Evolutionary conservation across 345 rosid genomes (phyloP), one percentile per base, ranked within the genome.

Genomic region (Fremontodendron californicum): DNA sequence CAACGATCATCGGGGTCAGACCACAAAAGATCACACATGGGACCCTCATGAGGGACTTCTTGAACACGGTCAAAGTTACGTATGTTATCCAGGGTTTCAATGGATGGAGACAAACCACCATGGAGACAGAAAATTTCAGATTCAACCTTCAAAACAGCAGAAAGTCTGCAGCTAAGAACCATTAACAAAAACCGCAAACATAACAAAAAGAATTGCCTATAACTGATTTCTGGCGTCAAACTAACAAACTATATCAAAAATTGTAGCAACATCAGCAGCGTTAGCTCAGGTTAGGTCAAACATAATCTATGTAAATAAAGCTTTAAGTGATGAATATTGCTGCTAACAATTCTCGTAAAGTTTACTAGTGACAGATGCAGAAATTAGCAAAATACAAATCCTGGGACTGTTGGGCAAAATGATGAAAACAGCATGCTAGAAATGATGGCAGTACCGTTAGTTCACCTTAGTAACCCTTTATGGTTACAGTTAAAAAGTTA

Each of bases 11-110:
- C 98, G 5, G 98, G 98, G 73, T 93, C 98, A 51, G 97, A 92
- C 98, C 98, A 94, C 80, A 94, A 82, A 18, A 94, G 95, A 85
- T 94, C 98, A 69, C 98, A 94, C 97, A 94, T 92, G 29, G 98
- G 97, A 77, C 98, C 98, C 84, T 94, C 98, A 73, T 94, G 98
- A 37, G 98, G 98, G 80, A 94, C 97, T 87, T 94, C 97, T 87
- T 93, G 97, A 81, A 92, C 97, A 40, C 98, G 91, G 73, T 94
- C 97, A 83, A 94, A 92, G 77, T 91, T 92, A 11, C 98, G 91
- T 58, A 94, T 93, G 80, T 91, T 90, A 85, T 93, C 98, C 43
- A 94, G 94, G 51, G 97, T 92, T 82, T 93, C 97, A 77, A 94
- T 90, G 33, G 97, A 92, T 42, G 97, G 97, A 65, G 98, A 94